phyloP scores from a whole-genome alignment of 2,329 filamentous ascomycete species.

The Grosmannia serpens region DNA sequence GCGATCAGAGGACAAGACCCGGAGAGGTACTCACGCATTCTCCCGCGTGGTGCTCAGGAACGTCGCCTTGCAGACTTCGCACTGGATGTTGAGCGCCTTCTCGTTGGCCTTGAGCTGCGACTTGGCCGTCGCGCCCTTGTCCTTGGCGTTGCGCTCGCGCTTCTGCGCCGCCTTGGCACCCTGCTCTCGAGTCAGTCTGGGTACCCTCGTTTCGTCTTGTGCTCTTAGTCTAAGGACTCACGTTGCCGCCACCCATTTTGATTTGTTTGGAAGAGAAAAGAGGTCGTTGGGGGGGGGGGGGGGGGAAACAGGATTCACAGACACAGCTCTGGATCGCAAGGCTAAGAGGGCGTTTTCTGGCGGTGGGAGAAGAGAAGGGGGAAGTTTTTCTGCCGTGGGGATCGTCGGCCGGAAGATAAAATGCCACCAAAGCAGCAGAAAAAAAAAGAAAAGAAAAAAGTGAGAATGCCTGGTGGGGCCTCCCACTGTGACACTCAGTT shows the following conservation, averaged over 20 bases:
- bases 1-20: too few species aligned
- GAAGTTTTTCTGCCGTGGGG: too few species aligned
- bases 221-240: slow-evolving; percentile 10
- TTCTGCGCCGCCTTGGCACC: slow-evolving; percentile 41
- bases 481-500: too few species aligned
- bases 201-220: neutral
- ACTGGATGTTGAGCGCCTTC: slow-evolving; percentile 65
- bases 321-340: too few species aligned
- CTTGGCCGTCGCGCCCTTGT: slow-evolving; percentile 39
- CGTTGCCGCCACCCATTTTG: slow-evolving; percentile 24
- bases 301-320: too few species aligned
- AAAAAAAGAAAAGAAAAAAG: too few species aligned
- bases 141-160: slow-evolving; percentile 60
- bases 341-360: too few species aligned
- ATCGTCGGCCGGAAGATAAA: too few species aligned
- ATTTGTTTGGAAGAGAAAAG: neutral
- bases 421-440: too few species aligned
- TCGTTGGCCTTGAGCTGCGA: slow-evolving; percentile 62
- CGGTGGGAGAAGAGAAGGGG: too few species aligned
- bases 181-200: slow-evolving; percentile 10
- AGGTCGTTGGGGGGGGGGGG: neutral
- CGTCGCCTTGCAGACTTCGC: slow-evolving; percentile 63
- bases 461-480: too few species aligned
- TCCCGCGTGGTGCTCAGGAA: slow-evolving; percentile 69
- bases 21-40: slow-evolving; percentile 42